Base-by-base conservation (phyloP, 1,284 basidiomycete species). In the Mrakiaceae sp. region DNA sequence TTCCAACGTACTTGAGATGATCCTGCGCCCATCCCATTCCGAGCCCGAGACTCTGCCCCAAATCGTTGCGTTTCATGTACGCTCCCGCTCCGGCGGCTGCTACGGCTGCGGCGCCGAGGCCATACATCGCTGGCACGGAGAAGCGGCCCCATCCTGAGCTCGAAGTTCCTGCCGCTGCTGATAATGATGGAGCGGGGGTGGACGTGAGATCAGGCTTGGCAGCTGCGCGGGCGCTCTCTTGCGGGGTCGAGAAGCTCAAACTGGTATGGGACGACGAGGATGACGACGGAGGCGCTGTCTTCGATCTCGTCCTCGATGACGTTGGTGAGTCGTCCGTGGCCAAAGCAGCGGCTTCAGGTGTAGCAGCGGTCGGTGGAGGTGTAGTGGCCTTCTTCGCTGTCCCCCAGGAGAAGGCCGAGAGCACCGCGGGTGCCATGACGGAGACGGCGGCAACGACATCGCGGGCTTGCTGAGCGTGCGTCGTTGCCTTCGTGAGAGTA, bases 1-100 rank as follows among this genome's bases (percentile, higher is more conserved):
- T 90, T 51, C 86, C 84, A 12, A 96, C 86, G 74, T 90, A 98
- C 70, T 87, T 87, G 82, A 96, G 84, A 74, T 98, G 94, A 68
- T 95, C 92, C 27, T 82, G 54, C 4, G 11, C 1, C 12, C 84
- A 4, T 87, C 84, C 85, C 87, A 94, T 12, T 81, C 79, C 71
- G 87, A 88, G 2, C 88, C 84, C 44, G 80, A 80, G 5, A 81
- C 81, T 60, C 44, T 39, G 16, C 8, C 44, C 60, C 14, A 60
- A 43, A 43, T 63, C 57, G 58, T 66, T 63, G 46, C 64, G 60
- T 60, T 66, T 66, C 44, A 58, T 48, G 53, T 66, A 66, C 16
- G 65, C 65, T 46, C 61, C 62, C 9, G 61, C 62, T 0, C 61
- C 65, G 4, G 49, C 88, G 1, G 87, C 83, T 0, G 88, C 87